Base-by-base conservation (phyloP, 257 asterid genomes). In the Ophiorrhiza pumila region DNA sequence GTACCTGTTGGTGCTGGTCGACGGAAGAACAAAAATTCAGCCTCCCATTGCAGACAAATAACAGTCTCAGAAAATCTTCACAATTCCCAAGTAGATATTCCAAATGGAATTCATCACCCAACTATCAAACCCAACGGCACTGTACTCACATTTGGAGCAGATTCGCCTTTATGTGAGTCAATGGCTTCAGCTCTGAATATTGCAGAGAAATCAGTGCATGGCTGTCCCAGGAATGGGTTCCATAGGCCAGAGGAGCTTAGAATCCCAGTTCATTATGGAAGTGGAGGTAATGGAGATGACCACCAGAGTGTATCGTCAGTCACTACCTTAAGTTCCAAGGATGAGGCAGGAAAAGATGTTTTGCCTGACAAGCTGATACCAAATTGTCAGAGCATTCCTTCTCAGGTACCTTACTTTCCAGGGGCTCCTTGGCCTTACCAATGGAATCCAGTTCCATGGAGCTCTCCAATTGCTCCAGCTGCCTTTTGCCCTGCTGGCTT, bases 1-100 rank as follows among this genome's bases (percentile, higher is more conserved):
- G 96, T 95, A 25, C 96, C 99, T 1, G 85, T 95, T 10, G 99
- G 99, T 67, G 98, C 99, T 45, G 99, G 99, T 59, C 96, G 99
- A 5, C 91, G 99, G 55, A 95, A 88, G 87, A 92, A 89, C 90
- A 95, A 92, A 85, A 87, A 77, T 67, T 50, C 85, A 0, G 74
- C 75, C 61, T 77, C 92, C 58, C 96, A 90, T 15, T 90, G 78
- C 77, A 88, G 86, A 32, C 88, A 80, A 18, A 74, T 86, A 42
- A 77, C 84, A 52, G 81, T 83, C 66, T 79, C 88, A 0, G 96
- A 87, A 72, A 71, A 87, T 42, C 81, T 78, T 59, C 84, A 80
- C 58, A 63, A 59, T 55, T 49, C 76, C 47, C 80, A 63, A n/a
- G 77, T 78, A 65, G 86, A 83, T 78, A 78, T 83, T 76, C 62